Conservation (phyloP, 1,139 yeast genomes). For the Geotrichum europaeum region DNA sequence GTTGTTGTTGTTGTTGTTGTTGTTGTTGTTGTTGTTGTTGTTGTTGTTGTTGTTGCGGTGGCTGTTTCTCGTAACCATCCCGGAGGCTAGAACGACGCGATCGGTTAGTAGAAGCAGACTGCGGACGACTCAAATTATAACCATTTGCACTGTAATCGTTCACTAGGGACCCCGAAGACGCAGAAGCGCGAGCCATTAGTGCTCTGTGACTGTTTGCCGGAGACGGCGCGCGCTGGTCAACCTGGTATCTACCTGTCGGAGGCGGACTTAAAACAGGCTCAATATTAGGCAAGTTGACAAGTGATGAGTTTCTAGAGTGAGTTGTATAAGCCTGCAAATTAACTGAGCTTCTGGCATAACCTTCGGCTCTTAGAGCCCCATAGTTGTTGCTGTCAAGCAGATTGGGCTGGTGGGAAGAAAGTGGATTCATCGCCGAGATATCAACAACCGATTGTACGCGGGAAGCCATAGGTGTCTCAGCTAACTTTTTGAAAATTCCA, state of each 20-base stretch:
- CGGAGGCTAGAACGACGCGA: conserved; percentile 9
- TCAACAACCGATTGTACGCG: conserved; percentile 15
- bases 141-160: neutral
- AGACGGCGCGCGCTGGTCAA: conserved; percentile 1
- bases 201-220: neutral
- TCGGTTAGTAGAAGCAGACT: conserved; percentile 2
- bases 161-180: neutral
- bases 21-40: neutral
- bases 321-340: neutral
- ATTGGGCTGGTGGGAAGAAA: neutral
- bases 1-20: too few species aligned
- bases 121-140: conserved; percentile 1
- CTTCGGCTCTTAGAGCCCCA: conserved; percentile 1
- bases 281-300: neutral
- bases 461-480: conserved; percentile 24
- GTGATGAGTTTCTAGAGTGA: neutral
- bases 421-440: neutral
- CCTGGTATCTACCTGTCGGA: neutral
- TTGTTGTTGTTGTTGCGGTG: neutral
- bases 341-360: neutral
- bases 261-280: conserved; percentile 3
- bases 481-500: conserved; percentile 61
- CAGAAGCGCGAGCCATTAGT: neutral
- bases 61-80: neutral
- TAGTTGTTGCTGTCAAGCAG: conserved; percentile 1